phyloP scores from a whole-genome alignment of 805 yeast genomes.

The Naumovozyma baii region DNA sequence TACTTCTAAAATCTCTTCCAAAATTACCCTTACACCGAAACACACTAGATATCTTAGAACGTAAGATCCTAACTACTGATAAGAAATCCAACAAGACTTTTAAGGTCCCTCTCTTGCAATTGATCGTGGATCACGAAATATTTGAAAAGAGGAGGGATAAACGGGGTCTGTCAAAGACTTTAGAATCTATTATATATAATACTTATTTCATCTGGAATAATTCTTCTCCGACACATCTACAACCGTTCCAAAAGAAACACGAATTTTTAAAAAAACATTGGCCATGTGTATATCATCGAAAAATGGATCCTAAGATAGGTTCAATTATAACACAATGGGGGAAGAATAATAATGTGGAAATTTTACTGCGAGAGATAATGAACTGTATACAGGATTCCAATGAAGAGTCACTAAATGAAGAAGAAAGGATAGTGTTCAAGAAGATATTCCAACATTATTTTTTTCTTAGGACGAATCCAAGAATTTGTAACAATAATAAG shows the following conservation, averaged over 20 bases:
- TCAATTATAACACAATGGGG: neutral
- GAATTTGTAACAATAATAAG: neutral
- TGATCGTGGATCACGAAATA: neutral
- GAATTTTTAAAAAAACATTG: conserved; percentile 2
- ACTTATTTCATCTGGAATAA: conserved; percentile 2
- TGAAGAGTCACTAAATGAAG: too few species aligned
- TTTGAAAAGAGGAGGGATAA: neutral
- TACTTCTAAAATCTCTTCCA: neutral
- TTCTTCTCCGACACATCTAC: conserved; percentile 3
- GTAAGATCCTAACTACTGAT: neutral
- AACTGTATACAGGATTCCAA: neutral
- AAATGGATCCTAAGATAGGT: neutral
- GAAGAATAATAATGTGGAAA: neutral
- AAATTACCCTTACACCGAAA: neutral
- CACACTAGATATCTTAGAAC: neutral
- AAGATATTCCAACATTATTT: conserved; percentile 1
- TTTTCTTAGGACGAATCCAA: neutral
- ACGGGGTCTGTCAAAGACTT: neutral
- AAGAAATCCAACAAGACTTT: neutral
- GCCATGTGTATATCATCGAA: conserved; percentile 6
- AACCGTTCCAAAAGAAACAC: conserved; percentile 1
- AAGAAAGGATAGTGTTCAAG: conserved; percentile 1
- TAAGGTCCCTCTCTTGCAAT: neutral
- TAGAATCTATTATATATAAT: neutral
- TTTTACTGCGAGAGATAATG: conserved; percentile 1